Conservation (phyloP, 352 stramenopile genomes). For the Aphanomyces cochlioides region DNA sequence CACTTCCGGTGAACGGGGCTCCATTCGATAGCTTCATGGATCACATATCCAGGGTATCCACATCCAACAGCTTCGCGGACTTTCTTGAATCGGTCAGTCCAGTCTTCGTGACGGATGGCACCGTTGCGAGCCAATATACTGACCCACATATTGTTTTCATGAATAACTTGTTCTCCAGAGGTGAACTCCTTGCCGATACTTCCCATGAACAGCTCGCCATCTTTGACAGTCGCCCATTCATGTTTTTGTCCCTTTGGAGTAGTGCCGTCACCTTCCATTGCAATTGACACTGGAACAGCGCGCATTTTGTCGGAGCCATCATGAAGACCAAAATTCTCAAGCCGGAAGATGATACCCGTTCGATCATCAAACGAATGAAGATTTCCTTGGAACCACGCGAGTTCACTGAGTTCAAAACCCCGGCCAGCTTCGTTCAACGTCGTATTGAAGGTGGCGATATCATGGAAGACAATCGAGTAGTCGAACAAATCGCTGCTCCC, state of each 20-base stretch:
- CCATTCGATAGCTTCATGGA: constrained; percentile 98
- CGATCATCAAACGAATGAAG: constrained; percentile 97
- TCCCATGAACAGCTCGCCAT: constrained; percentile 96
- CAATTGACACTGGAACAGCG: constrained; percentile 92
- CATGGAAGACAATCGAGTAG: constrained; percentile 63
- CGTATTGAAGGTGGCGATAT: constrained; percentile 71
- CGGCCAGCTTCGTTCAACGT: constrained; percentile 92
- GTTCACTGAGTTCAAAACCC: constrained; percentile 94
- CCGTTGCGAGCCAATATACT: constrained; percentile 82
- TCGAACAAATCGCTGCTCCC: constrained; percentile 31
- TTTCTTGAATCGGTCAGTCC: constrained; percentile 90
- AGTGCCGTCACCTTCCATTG: constrained; percentile 96
- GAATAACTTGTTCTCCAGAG: constrained; percentile 87
- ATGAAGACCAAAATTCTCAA: constrained; percentile 75
- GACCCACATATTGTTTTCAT: constrained; percentile 98
- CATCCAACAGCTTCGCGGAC: constrained; percentile 89
- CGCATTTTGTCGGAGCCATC: constrained; percentile 64
- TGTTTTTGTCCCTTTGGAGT: constrained; percentile 98
- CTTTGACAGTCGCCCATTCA: constrained; percentile 99
- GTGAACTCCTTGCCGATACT: constrained; percentile 95
- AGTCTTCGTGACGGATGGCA: constrained; percentile 89
- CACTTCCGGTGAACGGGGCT: constrained; percentile 91
- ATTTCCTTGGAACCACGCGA: constrained; percentile 82
- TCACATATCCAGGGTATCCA: constrained; percentile 91
- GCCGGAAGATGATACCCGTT: constrained; percentile 97